Conservation (phyloP, 805 yeast genomes). For the Teunomyces lycoperdinae region DNA sequence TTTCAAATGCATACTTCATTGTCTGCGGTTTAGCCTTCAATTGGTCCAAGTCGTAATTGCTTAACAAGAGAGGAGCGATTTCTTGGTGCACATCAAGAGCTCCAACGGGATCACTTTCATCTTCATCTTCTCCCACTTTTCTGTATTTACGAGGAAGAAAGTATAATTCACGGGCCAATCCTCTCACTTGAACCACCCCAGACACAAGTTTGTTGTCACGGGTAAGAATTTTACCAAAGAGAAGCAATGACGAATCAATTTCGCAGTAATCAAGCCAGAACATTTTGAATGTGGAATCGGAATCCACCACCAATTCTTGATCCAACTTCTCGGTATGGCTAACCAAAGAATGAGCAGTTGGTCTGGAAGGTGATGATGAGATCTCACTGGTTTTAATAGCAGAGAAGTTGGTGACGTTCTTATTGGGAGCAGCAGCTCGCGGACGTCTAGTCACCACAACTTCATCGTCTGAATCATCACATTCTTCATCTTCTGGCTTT, state of each 20-base stretch:
- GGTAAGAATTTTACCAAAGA: conserved; percentile 79
- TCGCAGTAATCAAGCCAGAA: conserved; percentile 92
- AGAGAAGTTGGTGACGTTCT: conserved; percentile 40
- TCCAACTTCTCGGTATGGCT: conserved; percentile 36
- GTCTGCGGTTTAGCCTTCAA: conserved; percentile 68
- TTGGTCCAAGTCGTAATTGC: conserved; percentile 56
- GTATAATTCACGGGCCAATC: conserved; percentile 67
- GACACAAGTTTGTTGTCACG: conserved; percentile 60
- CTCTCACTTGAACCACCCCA: conserved; percentile 71
- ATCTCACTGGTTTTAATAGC: conserved; percentile 29
- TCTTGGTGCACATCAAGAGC: conserved; percentile 77
- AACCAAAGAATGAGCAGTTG: conserved; percentile 13
- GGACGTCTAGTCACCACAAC: conserved; percentile 54
- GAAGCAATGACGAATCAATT: conserved; percentile 59
- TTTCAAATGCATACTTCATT: conserved; percentile 86
- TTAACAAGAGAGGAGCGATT: conserved; percentile 61
- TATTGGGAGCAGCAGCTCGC: conserved; percentile 39
- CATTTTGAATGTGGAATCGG: conserved; percentile 52
- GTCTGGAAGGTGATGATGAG: conserved; percentile 19
- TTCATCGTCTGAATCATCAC: conserved; percentile 55
- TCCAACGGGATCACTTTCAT: conserved; percentile 34
- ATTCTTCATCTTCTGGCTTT: conserved; percentile 11
- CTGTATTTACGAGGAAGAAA: conserved; percentile 63
- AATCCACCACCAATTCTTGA: conserved; percentile 19
- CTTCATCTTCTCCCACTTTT: conserved; percentile 40